These are phyloP conservation scores for Penicillium manginii DNA, from an alignment of 495 filamentous ascomycete species.

Conservation along the genomic window DNA sequence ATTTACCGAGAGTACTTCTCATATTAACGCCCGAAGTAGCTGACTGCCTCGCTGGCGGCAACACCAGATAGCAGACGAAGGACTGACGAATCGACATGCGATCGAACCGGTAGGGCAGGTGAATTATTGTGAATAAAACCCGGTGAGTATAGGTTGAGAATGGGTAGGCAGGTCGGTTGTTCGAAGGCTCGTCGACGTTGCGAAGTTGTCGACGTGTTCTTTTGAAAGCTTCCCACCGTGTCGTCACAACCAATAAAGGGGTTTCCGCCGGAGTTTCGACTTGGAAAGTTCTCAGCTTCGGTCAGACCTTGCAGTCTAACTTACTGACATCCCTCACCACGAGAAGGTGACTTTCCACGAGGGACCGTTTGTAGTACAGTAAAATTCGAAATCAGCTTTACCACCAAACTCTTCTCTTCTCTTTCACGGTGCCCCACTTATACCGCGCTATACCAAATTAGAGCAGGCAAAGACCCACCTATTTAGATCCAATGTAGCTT, in stretches of 20 bases:
- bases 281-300: slow-evolving; percentile 10
- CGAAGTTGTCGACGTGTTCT: slow-evolving; percentile 9
- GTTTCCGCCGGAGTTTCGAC: slow-evolving; percentile 4
- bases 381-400: too few species aligned
- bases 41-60: slow-evolving; percentile 11
- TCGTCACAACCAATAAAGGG: slow-evolving; percentile 8
- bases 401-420: too few species aligned
- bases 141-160: slow-evolving; percentile 7
- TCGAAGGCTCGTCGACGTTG: slow-evolving; percentile 7
- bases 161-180: slow-evolving; percentile 8
- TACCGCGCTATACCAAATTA: too few species aligned
- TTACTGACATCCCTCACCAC: slow-evolving; percentile 10
- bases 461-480: too few species aligned
- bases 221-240: slow-evolving; percentile 7
- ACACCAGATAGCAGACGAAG: slow-evolving; percentile 13
- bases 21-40: slow-evolving; percentile 3
- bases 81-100: slow-evolving; percentile 12
- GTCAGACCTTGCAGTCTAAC: slow-evolving; percentile 10
- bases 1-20: slow-evolving; percentile 12
- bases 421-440: too few species aligned
- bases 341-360: slow-evolving; percentile 10
- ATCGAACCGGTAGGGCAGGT: slow-evolving; percentile 14
- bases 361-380: neutral
- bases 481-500: too few species aligned
- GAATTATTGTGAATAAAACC: slow-evolving; percentile 7